Evolutionary conservation across 257 asterid genomes (phyloP).

Genomic region (Voacanga thouarsii): DNA sequence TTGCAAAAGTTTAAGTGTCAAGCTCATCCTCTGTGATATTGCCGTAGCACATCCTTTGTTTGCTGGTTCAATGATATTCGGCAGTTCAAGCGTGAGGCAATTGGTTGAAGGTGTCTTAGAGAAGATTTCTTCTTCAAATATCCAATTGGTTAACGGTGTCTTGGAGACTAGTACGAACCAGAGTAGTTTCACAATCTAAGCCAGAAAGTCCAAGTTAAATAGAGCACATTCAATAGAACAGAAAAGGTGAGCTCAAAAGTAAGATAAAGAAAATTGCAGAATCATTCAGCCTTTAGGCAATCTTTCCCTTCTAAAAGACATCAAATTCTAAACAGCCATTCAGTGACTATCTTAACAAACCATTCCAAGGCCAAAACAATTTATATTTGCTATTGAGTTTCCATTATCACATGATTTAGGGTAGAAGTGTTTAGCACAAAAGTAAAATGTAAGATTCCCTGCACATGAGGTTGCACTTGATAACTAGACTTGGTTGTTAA

Average conservation of each 20-base stretch:
- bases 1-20: slow-evolving; percentile 10
- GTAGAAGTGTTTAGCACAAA: too few relatives aligned
- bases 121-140: not conserved
- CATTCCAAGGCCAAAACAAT: not conserved
- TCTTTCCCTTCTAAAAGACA: not conserved
- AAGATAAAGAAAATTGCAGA: not conserved
- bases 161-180: slow-evolving; percentile 4
- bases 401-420: not conserved
- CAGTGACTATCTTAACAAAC: not conserved
- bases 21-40: not conserved
- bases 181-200: slow-evolving; percentile 8
- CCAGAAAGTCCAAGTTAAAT: not conserved
- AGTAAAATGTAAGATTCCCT: too few relatives aligned
- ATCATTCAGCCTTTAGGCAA: not conserved
- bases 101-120: not conserved
- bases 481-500: too few relatives aligned
- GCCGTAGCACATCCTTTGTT: not conserved
- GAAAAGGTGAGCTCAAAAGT: not conserved
- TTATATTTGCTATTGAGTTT: too few relatives aligned
- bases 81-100: not conserved
- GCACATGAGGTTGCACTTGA: too few relatives aligned
- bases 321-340: not conserved
- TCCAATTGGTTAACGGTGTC: slow-evolving; percentile 7
- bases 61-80: not conserved
- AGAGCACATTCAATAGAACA: not conserved